phyloP scores from a whole-genome alignment of 176 grass and related monocot genomes.

The barley (Hordeum vulgare) region MorexV3_pseudomolecules_assembly NC_058522.1:471416769-471417268 shows the following conservation, averaged over 20 bases:
- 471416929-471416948: constrained; percentile 79
- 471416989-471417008: constrained; percentile 71
- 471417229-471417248: constrained; percentile 6
- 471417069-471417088: neutral
- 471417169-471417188: constrained; percentile 18
- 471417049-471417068: constrained; percentile 1
- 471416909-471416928: constrained; percentile 51
- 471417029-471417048: neutral
- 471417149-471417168: constrained; percentile 19
- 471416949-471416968: constrained; percentile 69
- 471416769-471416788: neutral
- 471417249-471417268: constrained; percentile 21
- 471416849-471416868: constrained; percentile 25
- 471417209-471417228: constrained; percentile 18
- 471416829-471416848: neutral
- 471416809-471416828: neutral
- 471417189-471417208: neutral
- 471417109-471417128: neutral
- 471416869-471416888: constrained; percentile 41
- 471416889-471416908: constrained; percentile 59
- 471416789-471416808: neutral
- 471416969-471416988: constrained; percentile 52
- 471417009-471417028: constrained; percentile 36
- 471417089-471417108: neutral
- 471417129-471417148: neutral